Evolutionary conservation across 768 basidiomycete genomes (phyloP), one percentile per base, ranked within the genome.

Genomic region (Sporobolomyces pararoseus): DNA sequence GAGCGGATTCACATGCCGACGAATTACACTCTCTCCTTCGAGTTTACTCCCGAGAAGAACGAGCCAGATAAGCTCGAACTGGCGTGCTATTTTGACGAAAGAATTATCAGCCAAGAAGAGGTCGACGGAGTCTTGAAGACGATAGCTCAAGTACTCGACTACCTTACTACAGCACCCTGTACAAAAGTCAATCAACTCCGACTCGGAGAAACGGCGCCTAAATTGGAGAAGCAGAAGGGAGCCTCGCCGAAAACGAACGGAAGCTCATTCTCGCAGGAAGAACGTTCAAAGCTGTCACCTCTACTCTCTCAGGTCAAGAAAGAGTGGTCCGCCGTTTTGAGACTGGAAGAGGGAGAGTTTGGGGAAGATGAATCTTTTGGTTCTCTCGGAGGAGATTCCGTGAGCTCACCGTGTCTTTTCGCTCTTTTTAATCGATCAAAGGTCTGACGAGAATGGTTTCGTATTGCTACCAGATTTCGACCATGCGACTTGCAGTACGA

Each of bases 1-100:
- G 68, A 61, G 50, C 62, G 64, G 1, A 74, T 74, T 44, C 58
- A 64, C 49, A 74, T 74, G 72, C 72, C 72, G 29, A 74, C 72
- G 29, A 70, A 65, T 34, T 74, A 74, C 59, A 53, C 68, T 4
- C 68, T 74, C 27, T 67, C 65, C 34, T 66, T 74, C 59, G 72
- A 71, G 59, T 61, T 76, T 47, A 75, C 75, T 25, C 75, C 75
- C 12, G 57, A 64, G n/a, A 49, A 53, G 60, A 58, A 66, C 46
- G 55, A 73, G 25, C 62, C 54, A 47, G 73, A 73, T 25, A 35
- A 49, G 39, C 65, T 70, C 58, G 72, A 74, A 27, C 63, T 74
- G 21, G 65, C 72, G 37, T 70, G 68, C 49, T 74, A 70, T 50
- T 74, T 60, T 31, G 72, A 74, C 39, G 52, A 44, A 35, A 39